Evolutionary conservation across 306 rosid species (phyloP), one percentile per base, ranked within the genome.

Genomic region (Begonia loranthoides): DNA sequence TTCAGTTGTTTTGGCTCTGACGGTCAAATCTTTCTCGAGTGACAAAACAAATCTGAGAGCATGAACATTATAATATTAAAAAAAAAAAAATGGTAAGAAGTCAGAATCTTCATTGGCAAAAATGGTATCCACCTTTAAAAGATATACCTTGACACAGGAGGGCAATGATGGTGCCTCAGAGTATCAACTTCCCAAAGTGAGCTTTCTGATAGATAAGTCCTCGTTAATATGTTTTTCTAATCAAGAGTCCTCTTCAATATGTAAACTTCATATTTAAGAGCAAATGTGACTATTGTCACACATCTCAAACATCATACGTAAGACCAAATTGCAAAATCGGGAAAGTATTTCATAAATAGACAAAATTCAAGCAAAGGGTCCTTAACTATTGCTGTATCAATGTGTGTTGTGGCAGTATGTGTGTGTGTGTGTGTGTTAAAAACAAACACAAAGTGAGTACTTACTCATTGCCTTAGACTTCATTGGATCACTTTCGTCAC

Each of bases 161-260:
- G 99, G 39, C 95, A 86, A 64, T 86, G 80, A 63, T 86, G 96
- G 69, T 86, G 88, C 62, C 69, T 79, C 43, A 77, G 70, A 17
- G 86, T 72, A 68, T 90, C 95, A 36, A 82, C 76, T 78, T 90
- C 99, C 95, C 99, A 86, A 48, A 90, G 93, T 50, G 99, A 90
- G 66, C 95, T 86, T 66, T 81, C 99, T 86, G 92, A 47, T 45
- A 59, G 63, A 81, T 65, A 43, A 54, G 60, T 36, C 51, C 21
- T 67, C 44, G 66, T 70, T 65, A 78, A 62, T 38, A 54, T 14
- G 12, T 14, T 2, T 9, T 11, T 10, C 19, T 24, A 58, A 50
- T 57, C 46, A 57, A 19, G 9, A 28, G 36, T 28, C 36, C 36
- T 4, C 9, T 28, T 28, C 5, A 28, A 7, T 28, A 28, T 4